A percentile compares a stretch with the other conserved stretches of the same genome.
Evolutionary conservation across 495 filamentous ascomycete species (phyloP).

Genomic region (Penicillium psychrofluorescens): DNA sequence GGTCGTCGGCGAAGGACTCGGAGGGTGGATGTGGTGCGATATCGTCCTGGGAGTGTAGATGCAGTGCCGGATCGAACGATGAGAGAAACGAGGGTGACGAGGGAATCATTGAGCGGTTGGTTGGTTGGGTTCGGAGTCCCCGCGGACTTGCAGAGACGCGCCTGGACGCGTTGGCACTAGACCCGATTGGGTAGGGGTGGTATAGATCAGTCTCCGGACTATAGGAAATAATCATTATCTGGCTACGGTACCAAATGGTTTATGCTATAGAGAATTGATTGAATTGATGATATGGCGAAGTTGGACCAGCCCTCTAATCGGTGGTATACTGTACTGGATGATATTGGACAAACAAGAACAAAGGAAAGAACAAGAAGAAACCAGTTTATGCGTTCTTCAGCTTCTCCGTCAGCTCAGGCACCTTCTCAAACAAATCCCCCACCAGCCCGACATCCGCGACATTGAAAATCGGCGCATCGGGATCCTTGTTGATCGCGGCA

Average conservation of each 20-base stretch:
- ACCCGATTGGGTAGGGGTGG: conserved; percentile 11
- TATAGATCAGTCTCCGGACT: too few relatives aligned
- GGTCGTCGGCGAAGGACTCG: conserved; percentile 49
- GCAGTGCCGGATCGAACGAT: conserved; percentile 47
- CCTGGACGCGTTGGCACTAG: conserved; percentile 26
- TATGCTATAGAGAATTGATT: conserved; percentile 9
- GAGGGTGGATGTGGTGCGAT: conserved; percentile 18
- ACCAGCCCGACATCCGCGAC: conserved; percentile 93
- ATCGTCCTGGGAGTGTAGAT: conserved; percentile 41
- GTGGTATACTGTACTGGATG: conserved; percentile 26
- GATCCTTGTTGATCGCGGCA: conserved; percentile 96
- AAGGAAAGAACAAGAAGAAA: conserved; percentile 9
- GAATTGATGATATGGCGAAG: neutral
- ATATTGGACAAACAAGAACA: conserved; percentile 12
- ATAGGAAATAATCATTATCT: too few relatives aligned
- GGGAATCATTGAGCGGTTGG: conserved; percentile 24
- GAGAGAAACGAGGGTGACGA: conserved; percentile 30
- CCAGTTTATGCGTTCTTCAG: conserved; percentile 48
- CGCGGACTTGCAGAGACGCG: conserved; percentile 20
- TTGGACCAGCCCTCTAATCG: conserved; percentile 12
- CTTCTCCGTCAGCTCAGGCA: conserved; percentile 95
- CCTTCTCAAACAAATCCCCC: conserved; percentile 90
- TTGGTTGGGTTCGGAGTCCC: neutral
- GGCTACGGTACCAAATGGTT: neutral
- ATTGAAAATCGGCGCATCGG: conserved; percentile 96